These are phyloP conservation scores for Candida rishiriensis DNA, from an alignment of 805 yeast species.

Conservation along the genomic window DNA sequence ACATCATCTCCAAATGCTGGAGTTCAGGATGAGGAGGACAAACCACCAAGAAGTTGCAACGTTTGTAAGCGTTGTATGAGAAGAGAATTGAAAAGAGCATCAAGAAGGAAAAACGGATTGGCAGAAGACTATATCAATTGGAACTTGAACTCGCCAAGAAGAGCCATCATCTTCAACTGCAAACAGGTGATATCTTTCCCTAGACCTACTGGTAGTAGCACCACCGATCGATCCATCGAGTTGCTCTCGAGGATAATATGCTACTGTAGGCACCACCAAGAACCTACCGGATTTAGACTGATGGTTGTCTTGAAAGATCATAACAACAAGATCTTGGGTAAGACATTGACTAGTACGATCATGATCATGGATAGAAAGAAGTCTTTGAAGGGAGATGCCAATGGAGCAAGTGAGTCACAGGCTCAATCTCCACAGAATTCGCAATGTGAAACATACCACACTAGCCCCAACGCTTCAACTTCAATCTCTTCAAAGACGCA, in stretches of 20 bases:
- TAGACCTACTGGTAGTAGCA: slow-evolving; percentile 39
- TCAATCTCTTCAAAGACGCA: slow-evolving; percentile 1
- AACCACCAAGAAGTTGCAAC: slow-evolving; percentile 44
- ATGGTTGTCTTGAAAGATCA: slow-evolving; percentile 63
- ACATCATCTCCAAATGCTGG: slow-evolving; percentile 35
- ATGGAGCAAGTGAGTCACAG: slow-evolving; percentile 37
- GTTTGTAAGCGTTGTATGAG: slow-evolving; percentile 87
- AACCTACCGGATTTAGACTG: slow-evolving; percentile 76
- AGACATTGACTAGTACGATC: slow-evolving; percentile 65
- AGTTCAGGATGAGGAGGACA: slow-evolving; percentile 4
- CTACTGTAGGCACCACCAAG: slow-evolving; percentile 93
- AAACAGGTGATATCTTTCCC: slow-evolving; percentile 79
- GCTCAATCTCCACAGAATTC: slow-evolving; percentile 1
- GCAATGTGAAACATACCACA: slow-evolving; percentile 1
- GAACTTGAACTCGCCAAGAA: slow-evolving; percentile 65
- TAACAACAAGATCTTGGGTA: slow-evolving; percentile 62
- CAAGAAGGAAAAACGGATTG: slow-evolving; percentile 81
- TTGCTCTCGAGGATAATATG: slow-evolving; percentile 79
- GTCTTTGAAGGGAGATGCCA: slow-evolving; percentile 34
- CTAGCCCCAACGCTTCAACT: slow-evolving; percentile 6
- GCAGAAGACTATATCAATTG: slow-evolving; percentile 73
- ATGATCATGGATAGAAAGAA: slow-evolving; percentile 96
- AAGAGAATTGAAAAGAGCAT: slow-evolving; percentile 90
- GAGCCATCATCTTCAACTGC: slow-evolving; percentile 88
- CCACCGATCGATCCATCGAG: slow-evolving; percentile 37